phyloP scores from a whole-genome alignment of 371 early-diverging fungal species.

The Mortierella sp. region DNA sequence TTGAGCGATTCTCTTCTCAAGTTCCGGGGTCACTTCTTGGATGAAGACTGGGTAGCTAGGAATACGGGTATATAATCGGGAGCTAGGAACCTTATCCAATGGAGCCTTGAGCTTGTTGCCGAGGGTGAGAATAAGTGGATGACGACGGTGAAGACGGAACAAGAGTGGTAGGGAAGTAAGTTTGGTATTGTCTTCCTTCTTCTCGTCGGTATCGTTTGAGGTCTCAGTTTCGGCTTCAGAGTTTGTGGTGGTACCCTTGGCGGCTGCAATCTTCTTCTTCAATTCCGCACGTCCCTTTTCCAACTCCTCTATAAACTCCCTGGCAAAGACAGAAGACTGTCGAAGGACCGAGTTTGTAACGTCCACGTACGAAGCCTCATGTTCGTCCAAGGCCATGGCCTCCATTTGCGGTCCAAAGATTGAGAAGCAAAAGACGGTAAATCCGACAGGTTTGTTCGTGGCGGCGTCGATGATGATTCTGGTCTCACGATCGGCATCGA shows the following conservation, averaged over 20 bases:
- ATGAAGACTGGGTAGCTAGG: conserved; percentile 20
- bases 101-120: conserved; percentile 2
- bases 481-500: conserved; percentile 32
- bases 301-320: background rate
- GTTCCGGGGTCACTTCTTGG: conserved; percentile 15
- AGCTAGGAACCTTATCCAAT: conserved; percentile 6
- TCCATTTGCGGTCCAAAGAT: conserved; percentile 11
- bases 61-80: conserved; percentile 21
- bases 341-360: conserved; percentile 5
- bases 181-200: too few species aligned
- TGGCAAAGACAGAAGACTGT: conserved; percentile 9
- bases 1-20: conserved; percentile 34
- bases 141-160: background rate
- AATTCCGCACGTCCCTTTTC: background rate
- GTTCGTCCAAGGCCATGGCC: conserved; percentile 23
- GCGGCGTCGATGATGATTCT: conserved; percentile 19
- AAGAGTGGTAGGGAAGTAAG: background rate
- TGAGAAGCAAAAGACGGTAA: conserved; percentile 3
- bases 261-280: conserved; percentile 4
- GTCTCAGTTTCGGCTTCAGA: background rate
- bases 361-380: conserved; percentile 1
- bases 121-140: conserved; percentile 18
- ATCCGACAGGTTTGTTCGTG: conserved; percentile 21
- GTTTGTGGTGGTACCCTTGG: background rate
- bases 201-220: too few species aligned